phyloP scores from a whole-genome alignment of 2,329 filamentous ascomycete genomes.

The Nannizzia gypsea region DNA sequence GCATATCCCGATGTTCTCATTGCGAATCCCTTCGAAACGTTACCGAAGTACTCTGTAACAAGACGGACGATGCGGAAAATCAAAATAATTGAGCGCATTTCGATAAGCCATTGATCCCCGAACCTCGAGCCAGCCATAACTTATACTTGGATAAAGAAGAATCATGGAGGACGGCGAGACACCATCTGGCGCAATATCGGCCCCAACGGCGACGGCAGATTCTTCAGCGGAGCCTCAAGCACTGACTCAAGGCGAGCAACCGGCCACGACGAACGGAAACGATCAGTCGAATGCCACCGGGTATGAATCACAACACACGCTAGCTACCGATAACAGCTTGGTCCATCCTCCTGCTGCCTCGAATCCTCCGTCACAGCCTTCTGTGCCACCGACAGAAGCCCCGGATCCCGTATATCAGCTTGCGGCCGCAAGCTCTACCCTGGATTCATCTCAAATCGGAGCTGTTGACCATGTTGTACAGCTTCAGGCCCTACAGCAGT shows the following conservation, averaged over 20 bases:
- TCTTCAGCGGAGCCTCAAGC: neutral
- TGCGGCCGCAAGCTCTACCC: neutral
- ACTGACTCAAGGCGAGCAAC: neutral
- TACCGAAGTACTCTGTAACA: neutral
- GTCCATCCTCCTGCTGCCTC: neutral
- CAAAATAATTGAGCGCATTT: neutral
- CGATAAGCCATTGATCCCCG: neutral
- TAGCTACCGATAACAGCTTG: neutral
- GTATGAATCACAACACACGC: neutral
- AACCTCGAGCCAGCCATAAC: neutral
- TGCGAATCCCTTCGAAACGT: neutral
- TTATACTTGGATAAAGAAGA: neutral
- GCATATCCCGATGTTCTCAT: neutral
- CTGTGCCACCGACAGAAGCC: neutral
- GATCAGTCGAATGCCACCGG: neutral
- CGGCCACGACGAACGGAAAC: neutral
- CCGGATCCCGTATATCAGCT: neutral
- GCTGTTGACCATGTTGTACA: conserved; percentile 24
- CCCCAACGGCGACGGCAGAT: neutral
- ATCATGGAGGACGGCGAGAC: neutral
- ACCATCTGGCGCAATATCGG: neutral
- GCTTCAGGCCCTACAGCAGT: conserved; percentile 9
- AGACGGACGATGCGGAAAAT: conserved; percentile 1
- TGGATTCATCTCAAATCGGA: conserved; percentile 17
- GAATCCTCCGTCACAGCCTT: neutral